Evolutionary conservation across 129 eudicot species (phyloP), one percentile per base, ranked within the genome.

Genomic region (Smallanthus sonchifolius): DNA sequence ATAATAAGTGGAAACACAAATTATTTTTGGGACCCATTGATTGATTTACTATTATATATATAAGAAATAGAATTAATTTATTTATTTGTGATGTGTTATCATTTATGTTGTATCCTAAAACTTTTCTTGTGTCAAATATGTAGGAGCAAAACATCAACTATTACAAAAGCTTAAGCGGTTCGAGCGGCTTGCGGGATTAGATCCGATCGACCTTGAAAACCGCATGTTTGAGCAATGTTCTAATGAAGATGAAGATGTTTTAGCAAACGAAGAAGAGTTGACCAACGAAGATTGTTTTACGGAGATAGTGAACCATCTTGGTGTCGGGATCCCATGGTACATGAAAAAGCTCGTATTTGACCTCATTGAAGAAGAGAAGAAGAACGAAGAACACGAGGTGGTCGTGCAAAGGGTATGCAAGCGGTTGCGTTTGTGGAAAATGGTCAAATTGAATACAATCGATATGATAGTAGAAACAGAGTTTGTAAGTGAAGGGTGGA

Each of bases 381-480:
- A 28, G 40, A 76, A 62, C 15, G 54, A 48, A 10, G 69, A 59
- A 63, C 30, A 19, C 2, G 85, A 84, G 40, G 81, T 19, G 34
- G 40, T 86, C 9, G 64, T 82, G 48, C 77, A 74, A 14, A 76
- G 87, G 76, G 90, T 90, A 10, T 70, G 85, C 74, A 84, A 81
- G 74, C 51, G 40, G 0, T 61, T 93, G 77, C 87, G 83, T 30
- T 84, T 77, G 37, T 92, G 92, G 96, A 78, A 79, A 76, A 84
- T 86, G 38, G 99, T 88, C 14, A 89, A 87, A 47, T 77, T 83
- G 2, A 75, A 91, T 82, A 91, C 99, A 36, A 91, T 94, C 20
- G 99, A 88, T 57, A 87, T 91, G 99, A 94, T 94, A 90, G 83
- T 94, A 3, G 96, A 81, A 39, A 74, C 84, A 72, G 99, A 94